These are phyloP conservation scores for Phycomyces blakesleeanus DNA, from an alignment of 192 early-diverging fungal genomes.

Conservation along the genomic window DNA sequence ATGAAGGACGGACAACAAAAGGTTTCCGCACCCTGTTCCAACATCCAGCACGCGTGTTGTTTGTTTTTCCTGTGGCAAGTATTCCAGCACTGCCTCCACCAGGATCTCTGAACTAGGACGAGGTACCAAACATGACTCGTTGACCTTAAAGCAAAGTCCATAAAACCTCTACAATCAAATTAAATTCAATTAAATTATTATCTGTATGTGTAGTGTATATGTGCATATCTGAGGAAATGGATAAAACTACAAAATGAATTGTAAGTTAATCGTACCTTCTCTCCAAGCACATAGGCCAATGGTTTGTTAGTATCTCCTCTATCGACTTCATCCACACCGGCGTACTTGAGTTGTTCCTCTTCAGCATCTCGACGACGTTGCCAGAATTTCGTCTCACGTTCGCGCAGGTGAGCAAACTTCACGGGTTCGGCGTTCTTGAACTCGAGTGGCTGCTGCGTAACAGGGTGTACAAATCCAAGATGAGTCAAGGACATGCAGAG, in stretches of 20 bases:
- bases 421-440: constrained; percentile 40
- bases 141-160: constrained; percentile 53
- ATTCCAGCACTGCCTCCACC: constrained; percentile 44
- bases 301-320: constrained; percentile 31
- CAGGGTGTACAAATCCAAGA: constrained; percentile 43
- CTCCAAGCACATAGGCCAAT: constrained; percentile 48
- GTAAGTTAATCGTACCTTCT: constrained; percentile 33
- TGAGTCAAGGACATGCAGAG: constrained; percentile 41
- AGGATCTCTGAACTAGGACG: constrained; percentile 65
- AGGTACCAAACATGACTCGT: constrained; percentile 65
- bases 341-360: constrained; percentile 40
- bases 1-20: constrained; percentile 57
- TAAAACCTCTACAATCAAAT: constrained; percentile 51
- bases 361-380: constrained; percentile 34
- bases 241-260: background rate
- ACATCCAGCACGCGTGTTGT: constrained; percentile 54
- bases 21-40: constrained; percentile 72
- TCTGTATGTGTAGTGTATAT: too few species aligned
- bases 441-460: constrained; percentile 4
- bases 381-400: constrained; percentile 55
- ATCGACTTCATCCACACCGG: constrained; percentile 14
- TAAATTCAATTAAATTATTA: background rate
- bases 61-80: constrained; percentile 7
- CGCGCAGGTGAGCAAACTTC: constrained; percentile 53
- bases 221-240: too few species aligned